These are phyloP conservation scores for Chrysanthemum seticuspe DNA, from an alignment of 129 eudicot species.

Conservation along the genomic window DNA sequence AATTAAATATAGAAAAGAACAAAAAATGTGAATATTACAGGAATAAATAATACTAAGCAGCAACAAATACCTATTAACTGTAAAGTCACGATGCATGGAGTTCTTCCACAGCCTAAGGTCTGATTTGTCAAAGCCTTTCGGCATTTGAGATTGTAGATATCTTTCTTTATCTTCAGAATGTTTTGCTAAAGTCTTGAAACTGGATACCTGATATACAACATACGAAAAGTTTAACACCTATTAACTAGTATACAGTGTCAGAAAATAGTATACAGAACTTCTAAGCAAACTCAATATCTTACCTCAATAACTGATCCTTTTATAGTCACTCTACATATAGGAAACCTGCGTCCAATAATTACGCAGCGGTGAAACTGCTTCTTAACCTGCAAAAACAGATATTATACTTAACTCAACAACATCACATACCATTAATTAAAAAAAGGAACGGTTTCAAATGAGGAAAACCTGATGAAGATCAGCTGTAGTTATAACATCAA, in stretches of 20 bases:
- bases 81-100: constrained; percentile 78
- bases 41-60: constrained; percentile 4
- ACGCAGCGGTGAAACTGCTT: constrained; percentile 44
- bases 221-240: not conserved
- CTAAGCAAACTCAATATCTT: constrained; percentile 25
- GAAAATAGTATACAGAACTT: not conserved
- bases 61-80: constrained; percentile 70
- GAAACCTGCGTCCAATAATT: constrained; percentile 79
- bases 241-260: constrained; percentile 11
- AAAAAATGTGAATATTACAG: constrained; percentile 5
- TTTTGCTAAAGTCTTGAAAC: constrained; percentile 63
- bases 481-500: constrained; percentile 93
- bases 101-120: constrained; percentile 66
- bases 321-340: constrained; percentile 68
- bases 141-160: constrained; percentile 35
- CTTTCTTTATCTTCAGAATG: constrained; percentile 35
- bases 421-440: not conserved
- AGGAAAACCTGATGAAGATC: constrained; percentile 60
- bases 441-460: constrained; percentile 5
- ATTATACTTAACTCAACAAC: constrained; percentile 15
- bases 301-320: constrained; percentile 72
- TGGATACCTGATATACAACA: constrained; percentile 63
- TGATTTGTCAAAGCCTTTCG: constrained; percentile 43
- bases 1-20: constrained; percentile 4
- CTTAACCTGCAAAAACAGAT: constrained; percentile 43